A percentile compares a stretch with the other conserved stretches of the same genome.
Conservation (phyloP, 495 filamentous ascomycete species). For the Bombardia bombarda region DNA sequence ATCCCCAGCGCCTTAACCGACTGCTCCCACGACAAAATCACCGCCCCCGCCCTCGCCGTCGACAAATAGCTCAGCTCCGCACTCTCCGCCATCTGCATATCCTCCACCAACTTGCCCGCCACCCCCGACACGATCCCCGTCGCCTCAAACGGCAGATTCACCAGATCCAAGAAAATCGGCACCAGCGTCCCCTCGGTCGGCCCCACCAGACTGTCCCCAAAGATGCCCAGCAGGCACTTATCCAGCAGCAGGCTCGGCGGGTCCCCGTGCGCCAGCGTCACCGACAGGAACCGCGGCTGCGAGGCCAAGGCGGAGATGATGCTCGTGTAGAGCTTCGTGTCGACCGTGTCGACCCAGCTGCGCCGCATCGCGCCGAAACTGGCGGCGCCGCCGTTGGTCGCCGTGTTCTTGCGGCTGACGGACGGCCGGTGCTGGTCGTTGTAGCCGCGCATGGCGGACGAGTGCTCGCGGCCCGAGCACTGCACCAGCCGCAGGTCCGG, state of each 20-base stretch:
- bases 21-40: slow-evolving; percentile 73
- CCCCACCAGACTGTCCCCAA: slow-evolving; percentile 65
- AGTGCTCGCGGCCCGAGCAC: slow-evolving; percentile 58
- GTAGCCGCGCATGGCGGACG: slow-evolving; percentile 13
- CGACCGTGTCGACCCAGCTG: slow-evolving; percentile 43
- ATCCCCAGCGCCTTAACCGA: slow-evolving; percentile 63
- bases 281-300: slow-evolving; percentile 70
- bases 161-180: slow-evolving; percentile 83
- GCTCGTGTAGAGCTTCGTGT: slow-evolving; percentile 58
- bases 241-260: slow-evolving; percentile 79
- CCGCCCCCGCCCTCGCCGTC: slow-evolving; percentile 82
- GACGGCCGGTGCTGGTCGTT: slow-evolving; percentile 15
- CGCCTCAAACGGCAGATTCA: slow-evolving; percentile 73
- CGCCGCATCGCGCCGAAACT: not conserved
- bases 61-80: slow-evolving; percentile 89
- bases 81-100: slow-evolving; percentile 42
- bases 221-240: slow-evolving; percentile 56
- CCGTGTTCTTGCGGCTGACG: not conserved
- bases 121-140: slow-evolving; percentile 93
- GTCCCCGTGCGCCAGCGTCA: slow-evolving; percentile 80
- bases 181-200: slow-evolving; percentile 73
- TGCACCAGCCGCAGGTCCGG: slow-evolving; percentile 64
- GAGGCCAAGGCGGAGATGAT: slow-evolving; percentile 61
- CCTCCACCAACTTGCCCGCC: slow-evolving; percentile 64
- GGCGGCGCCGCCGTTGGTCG: slow-evolving; percentile 17